phyloP scores from a whole-genome alignment of 192 early-diverging fungal genomes.

The Coemansia umbellata region DNA sequence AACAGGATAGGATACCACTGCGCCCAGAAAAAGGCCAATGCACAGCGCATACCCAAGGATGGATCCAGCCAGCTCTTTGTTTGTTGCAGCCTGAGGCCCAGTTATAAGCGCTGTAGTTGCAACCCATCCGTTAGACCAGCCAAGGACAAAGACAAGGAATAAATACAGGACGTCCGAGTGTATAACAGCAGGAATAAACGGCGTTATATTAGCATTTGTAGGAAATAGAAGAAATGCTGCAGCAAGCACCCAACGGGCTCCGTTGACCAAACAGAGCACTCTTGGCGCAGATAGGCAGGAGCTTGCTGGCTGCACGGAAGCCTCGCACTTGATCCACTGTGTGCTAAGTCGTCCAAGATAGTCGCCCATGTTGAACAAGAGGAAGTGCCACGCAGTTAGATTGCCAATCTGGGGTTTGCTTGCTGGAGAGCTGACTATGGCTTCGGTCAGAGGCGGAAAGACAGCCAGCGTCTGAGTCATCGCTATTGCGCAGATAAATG shows the following conservation, averaged over 20 bases:
- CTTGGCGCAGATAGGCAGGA: conserved; percentile 10
- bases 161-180: conserved; percentile 44
- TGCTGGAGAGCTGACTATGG: conserved; percentile 49
- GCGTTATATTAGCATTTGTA: conserved; percentile 11
- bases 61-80: conserved; percentile 63
- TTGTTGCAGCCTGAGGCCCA: conserved; percentile 34
- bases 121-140: conserved; percentile 65
- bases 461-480: conserved; percentile 66
- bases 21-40: conserved; percentile 63
- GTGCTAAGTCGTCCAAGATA: conserved; percentile 62
- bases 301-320: not conserved
- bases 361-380: conserved; percentile 71
- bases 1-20: conserved; percentile 48
- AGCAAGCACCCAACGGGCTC: conserved; percentile 32
- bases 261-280: conserved; percentile 37
- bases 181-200: conserved; percentile 9
- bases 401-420: conserved; percentile 16
- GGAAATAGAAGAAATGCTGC: conserved; percentile 56
- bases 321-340: conserved; percentile 25
- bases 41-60: conserved; percentile 68
- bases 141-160: conserved; percentile 55
- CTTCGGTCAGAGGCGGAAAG: conserved; percentile 72
- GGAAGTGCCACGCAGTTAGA: conserved; percentile 65
- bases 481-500: conserved; percentile 48
- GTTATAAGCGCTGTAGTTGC: conserved; percentile 63